Conservation (phyloP, 768 basidiomycete species). For the Serendipita sp. region DNA sequence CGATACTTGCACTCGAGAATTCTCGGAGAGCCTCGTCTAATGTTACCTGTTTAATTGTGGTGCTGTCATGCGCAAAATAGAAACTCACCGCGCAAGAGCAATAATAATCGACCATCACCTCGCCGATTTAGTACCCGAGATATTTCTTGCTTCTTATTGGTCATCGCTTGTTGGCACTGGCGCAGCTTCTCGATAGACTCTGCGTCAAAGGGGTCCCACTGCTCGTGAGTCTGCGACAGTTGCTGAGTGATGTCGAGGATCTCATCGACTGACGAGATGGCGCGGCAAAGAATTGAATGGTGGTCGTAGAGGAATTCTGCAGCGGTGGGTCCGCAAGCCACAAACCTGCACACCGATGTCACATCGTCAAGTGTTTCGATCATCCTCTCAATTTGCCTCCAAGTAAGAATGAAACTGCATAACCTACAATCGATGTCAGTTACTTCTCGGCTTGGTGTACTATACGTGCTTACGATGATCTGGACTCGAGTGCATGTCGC, state of each 20-base stretch:
- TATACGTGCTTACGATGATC: constrained; percentile 44
- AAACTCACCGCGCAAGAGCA: too few species aligned
- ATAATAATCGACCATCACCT: too few species aligned
- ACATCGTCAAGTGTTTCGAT: neutral
- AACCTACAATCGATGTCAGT: neutral
- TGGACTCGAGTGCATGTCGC: constrained; percentile 42
- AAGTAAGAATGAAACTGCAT: neutral
- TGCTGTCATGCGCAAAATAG: too few species aligned
- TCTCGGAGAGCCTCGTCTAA: too few species aligned
- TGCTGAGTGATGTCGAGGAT: neutral
- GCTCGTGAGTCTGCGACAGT: neutral
- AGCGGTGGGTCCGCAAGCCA: neutral
- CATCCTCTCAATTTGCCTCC: neutral
- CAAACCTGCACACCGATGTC: neutral
- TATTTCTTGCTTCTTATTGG: too few species aligned
- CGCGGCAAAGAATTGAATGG: neutral
- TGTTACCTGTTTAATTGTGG: too few species aligned
- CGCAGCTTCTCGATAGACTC: too few species aligned
- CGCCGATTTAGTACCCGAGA: too few species aligned
- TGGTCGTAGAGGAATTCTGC: neutral
- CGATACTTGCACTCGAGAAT: too few species aligned
- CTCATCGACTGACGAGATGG: neutral
- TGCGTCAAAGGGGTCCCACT: too few species aligned
- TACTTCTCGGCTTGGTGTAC: too few species aligned
- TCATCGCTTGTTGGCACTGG: too few species aligned